Conservation (phyloP, 108 stramenopile species). For the Skeletonema grethae region DNA sequence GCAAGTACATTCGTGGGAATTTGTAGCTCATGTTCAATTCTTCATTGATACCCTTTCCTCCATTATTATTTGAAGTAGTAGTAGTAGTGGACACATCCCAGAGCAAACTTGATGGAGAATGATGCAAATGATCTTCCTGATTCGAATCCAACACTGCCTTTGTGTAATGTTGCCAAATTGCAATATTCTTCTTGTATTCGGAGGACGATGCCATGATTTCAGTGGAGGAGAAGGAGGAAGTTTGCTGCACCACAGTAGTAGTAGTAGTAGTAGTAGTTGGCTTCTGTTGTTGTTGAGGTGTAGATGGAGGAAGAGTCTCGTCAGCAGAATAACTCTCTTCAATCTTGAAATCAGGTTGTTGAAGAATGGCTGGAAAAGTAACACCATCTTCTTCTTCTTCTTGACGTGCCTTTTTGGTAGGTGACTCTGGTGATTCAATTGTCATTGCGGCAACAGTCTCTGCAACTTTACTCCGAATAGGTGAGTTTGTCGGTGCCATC, state of each 20-base stretch:
- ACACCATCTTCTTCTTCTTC: neutral
- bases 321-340: neutral
- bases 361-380: neutral
- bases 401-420: neutral
- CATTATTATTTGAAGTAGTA: neutral
- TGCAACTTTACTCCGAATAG: neutral
- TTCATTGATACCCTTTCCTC: constrained; percentile 8
- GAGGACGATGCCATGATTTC: neutral
- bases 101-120: constrained; percentile 1
- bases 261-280: no score
- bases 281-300: neutral
- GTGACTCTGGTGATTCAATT: neutral
- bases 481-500: neutral
- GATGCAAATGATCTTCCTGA: neutral
- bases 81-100: constrained; percentile 8
- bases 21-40: constrained; percentile 28
- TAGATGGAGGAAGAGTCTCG: neutral
- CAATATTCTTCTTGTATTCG: neutral
- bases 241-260: neutral
- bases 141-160: neutral
- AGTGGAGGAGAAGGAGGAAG: neutral
- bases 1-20: constrained; percentile 26
- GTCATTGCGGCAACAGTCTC: neutral
- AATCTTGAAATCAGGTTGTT: neutral
- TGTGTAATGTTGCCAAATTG: neutral